Evolutionary conservation across 345 rosid species (phyloP).

Genomic region (Salix caprea): DNA sequence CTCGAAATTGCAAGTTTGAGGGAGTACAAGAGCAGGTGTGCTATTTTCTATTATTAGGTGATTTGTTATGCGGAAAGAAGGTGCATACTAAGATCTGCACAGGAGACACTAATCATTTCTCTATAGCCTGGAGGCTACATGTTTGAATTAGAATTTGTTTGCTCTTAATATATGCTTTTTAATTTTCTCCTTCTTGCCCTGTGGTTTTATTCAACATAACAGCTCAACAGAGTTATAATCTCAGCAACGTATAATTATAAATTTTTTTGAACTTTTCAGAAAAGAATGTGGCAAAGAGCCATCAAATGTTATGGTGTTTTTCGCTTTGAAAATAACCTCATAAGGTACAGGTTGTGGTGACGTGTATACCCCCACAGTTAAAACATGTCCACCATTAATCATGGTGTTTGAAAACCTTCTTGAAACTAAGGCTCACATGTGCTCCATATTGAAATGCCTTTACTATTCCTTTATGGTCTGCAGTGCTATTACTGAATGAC

Average conservation of each 20-base stretch:
- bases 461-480: background rate
- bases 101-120: background rate
- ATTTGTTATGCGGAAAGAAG: background rate
- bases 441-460: background rate
- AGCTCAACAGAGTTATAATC: background rate
- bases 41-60: background rate
- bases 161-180: background rate
- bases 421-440: background rate
- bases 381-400: background rate
- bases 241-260: background rate
- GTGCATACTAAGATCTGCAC: background rate
- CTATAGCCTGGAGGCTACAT: background rate
- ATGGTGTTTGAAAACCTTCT: background rate
- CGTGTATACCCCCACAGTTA: background rate
- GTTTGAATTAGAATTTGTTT: background rate
- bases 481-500: background rate
- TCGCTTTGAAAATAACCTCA: background rate
- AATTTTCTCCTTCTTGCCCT: background rate
- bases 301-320: background rate
- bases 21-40: slow-evolving; percentile 43
- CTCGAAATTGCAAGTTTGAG: slow-evolving; percentile 27
- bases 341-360: background rate
- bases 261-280: background rate
- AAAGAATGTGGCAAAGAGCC: background rate
- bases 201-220: background rate